Percentiles rank a stretch among this genome's conserved stretches.
phyloP scores from a whole-genome alignment of 2,329 filamentous ascomycete species.

The Xylaria sp. region DNA sequence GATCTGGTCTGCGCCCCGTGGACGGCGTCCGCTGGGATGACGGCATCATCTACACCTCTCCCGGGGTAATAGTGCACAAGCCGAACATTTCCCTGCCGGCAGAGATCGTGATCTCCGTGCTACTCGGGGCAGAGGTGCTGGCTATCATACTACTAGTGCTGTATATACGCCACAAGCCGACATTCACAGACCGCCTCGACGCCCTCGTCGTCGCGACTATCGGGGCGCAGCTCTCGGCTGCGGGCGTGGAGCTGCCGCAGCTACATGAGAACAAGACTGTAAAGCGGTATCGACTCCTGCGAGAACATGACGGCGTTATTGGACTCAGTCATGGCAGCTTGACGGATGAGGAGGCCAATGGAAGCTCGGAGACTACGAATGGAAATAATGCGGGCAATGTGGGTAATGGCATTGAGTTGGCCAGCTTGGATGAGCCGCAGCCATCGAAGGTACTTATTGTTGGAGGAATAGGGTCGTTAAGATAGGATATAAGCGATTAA shows the following conservation, averaged over 20 bases:
- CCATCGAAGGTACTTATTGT: not conserved
- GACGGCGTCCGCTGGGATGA: too few relatives aligned
- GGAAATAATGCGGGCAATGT: not conserved
- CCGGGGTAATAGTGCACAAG: not conserved
- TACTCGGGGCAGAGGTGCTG: not conserved
- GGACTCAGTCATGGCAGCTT: conserved; percentile 9
- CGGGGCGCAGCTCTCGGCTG: conserved; percentile 10
- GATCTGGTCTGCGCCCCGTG: not conserved
- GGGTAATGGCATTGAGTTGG: not conserved
- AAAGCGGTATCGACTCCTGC: not conserved
- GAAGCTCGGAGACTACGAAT: not conserved
- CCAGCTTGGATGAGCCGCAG: not conserved
- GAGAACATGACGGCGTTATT: conserved; percentile 11
- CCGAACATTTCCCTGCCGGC: not conserved
- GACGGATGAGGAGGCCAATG: not conserved
- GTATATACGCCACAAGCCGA: conserved; percentile 3
- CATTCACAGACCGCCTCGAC: conserved; percentile 8
- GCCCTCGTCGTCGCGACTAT: conserved; percentile 11
- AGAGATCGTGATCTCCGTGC: not conserved
- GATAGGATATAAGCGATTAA: not conserved
- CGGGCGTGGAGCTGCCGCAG: not conserved
- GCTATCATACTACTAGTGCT: not conserved
- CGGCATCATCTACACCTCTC: not conserved
- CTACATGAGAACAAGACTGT: not conserved
- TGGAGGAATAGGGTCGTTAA: not conserved